phyloP scores from a whole-genome alignment of 768 basidiomycete genomes.

The Hygrocybe punicea region DNA sequence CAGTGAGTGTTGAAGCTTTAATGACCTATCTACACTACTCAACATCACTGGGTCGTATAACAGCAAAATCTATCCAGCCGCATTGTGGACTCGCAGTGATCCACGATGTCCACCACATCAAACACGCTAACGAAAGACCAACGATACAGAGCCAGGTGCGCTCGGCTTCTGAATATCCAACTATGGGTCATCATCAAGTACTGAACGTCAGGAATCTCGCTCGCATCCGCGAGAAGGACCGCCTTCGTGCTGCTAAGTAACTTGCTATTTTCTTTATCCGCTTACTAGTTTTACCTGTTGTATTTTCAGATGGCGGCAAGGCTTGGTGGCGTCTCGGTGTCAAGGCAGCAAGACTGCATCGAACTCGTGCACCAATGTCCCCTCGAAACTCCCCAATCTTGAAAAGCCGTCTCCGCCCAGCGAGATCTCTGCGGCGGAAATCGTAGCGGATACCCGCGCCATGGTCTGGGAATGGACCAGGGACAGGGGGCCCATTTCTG shows the following conservation, averaged over 20 bases:
- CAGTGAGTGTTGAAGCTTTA: neutral
- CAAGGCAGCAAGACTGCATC: neutral
- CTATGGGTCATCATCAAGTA: neutral
- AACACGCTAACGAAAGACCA: neutral
- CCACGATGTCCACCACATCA: neutral
- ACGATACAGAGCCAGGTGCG: neutral
- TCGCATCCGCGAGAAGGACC: neutral
- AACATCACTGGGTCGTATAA: too few relatives aligned
- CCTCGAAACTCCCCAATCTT: neutral
- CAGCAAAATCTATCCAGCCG: too few relatives aligned
- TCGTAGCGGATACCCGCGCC: neutral
- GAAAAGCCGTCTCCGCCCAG: neutral
- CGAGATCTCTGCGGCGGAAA: neutral
- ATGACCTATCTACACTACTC: neutral
- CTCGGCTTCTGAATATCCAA: neutral
- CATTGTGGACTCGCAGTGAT: neutral
- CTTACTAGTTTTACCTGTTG: neutral
- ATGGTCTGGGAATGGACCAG: slow-evolving; percentile 3
- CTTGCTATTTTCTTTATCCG: neutral
- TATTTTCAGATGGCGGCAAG: too few relatives aligned
- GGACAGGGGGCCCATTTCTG: neutral
- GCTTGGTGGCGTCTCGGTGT: neutral
- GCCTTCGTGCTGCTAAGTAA: neutral
- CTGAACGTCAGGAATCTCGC: neutral
- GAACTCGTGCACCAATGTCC: neutral